Percentiles rank a stretch among this genome's conserved stretches.
Conservation (phyloP, 495 filamentous ascomycete genomes). For the Talaromyces ruber region DNA sequence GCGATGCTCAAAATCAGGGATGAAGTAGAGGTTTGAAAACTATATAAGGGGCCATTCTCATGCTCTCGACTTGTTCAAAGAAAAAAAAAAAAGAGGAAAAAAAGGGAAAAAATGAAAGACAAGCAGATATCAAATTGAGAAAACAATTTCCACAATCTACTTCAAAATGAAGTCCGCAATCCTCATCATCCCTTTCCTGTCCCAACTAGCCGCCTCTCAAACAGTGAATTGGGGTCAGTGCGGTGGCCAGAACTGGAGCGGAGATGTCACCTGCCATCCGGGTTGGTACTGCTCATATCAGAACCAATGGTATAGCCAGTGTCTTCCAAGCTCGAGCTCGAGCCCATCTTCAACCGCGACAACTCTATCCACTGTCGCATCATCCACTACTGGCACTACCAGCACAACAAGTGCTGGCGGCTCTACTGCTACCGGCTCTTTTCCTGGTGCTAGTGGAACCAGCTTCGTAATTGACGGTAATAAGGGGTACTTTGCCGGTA, state of each 20-base stretch:
- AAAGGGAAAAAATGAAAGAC: no score
- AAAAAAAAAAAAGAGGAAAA: no score
- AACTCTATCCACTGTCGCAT: not conserved
- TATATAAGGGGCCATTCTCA: no score
- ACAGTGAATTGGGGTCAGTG: conserved; percentile 26
- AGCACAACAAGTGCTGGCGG: not conserved
- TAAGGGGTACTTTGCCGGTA: conserved; percentile 45
- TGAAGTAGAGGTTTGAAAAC: not conserved
- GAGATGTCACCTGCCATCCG: conserved; percentile 17
- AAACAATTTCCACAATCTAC: not conserved
- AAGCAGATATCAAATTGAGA: not conserved
- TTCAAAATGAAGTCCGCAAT: conserved; percentile 3
- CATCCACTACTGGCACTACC: not conserved
- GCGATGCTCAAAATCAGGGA: not conserved
- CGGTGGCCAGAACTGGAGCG: conserved; percentile 22
- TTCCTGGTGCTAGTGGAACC: conserved; percentile 4
- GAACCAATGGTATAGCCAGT: conserved; percentile 32
- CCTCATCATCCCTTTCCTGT: conserved; percentile 6
- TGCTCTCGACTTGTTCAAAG: no score
- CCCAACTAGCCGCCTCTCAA: conserved; percentile 16
- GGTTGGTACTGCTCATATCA: conserved; percentile 23
- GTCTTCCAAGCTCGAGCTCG: conserved; percentile 12
- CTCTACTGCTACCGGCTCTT: not conserved
- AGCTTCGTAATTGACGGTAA: conserved; percentile 13
- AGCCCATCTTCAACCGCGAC: not conserved